phyloP scores from a whole-genome alignment of 2,329 filamentous ascomycete species.

The Pseudogymnoascus sp. region DNA sequence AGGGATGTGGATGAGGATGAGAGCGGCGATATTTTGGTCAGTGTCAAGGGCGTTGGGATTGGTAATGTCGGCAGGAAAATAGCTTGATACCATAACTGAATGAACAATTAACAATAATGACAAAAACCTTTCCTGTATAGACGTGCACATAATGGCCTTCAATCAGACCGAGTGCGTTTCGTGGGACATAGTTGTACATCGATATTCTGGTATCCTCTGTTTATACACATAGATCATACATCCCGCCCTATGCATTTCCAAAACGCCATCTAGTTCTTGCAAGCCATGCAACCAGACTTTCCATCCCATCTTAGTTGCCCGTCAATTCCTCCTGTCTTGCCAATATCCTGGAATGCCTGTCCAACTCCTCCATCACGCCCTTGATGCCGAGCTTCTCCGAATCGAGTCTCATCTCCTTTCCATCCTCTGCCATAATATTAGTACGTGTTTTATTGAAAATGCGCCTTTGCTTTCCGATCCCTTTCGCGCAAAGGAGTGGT shows the following conservation, averaged over 20 bases:
- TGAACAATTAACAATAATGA: conserved; percentile 10
- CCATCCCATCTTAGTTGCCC: conserved; percentile 30
- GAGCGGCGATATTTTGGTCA: conserved; percentile 67
- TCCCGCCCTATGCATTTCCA: conserved; percentile 9
- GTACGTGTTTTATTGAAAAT: conserved; percentile 10
- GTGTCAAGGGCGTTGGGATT: conserved; percentile 85
- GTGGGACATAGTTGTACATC: conserved; percentile 1
- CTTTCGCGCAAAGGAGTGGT: not conserved
- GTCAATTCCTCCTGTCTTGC: conserved; percentile 74
- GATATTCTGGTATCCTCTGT: conserved; percentile 6
- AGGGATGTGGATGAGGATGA: conserved; percentile 61
- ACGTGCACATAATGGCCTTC: not conserved
- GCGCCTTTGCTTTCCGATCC: not conserved
- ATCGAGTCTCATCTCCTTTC: conserved; percentile 80
- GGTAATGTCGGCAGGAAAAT: conserved; percentile 94
- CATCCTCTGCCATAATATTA: conserved; percentile 60
- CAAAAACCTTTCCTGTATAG: not conserved
- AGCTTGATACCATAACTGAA: conserved; percentile 35
- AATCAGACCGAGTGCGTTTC: not conserved
- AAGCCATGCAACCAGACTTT: not conserved
- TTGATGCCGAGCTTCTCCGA: conserved; percentile 75
- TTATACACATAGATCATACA: conserved; percentile 10
- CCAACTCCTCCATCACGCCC: conserved; percentile 79
- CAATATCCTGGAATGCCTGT: conserved; percentile 76
- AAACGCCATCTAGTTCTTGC: conserved; percentile 6